A percentile compares a stretch with the other conserved stretches of the same genome.
These are phyloP conservation scores for Blastocystis sp. DNA, from an alignment of 352 stramenopile genomes.

Conservation along the genomic window DNA sequence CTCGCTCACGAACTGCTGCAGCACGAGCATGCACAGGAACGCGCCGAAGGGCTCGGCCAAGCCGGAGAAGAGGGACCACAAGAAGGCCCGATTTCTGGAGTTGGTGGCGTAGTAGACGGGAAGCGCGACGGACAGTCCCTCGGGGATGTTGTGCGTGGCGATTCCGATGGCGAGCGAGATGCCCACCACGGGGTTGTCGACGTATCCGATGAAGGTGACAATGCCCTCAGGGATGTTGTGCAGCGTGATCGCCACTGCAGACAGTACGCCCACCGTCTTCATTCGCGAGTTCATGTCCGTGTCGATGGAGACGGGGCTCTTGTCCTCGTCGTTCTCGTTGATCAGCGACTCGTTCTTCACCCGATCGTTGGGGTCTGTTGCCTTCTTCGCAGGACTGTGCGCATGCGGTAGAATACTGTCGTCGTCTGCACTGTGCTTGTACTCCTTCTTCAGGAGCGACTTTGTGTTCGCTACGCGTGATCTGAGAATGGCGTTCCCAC, in stretches of 20 bases:
- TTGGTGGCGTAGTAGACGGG: constrained; percentile 95
- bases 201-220: constrained; percentile 88
- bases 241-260: constrained; percentile 87
- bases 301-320: constrained; percentile 12
- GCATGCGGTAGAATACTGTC: neutral
- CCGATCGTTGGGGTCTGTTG: neutral
- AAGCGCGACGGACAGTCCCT: constrained; percentile 90
- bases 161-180: constrained; percentile 90
- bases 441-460: neutral
- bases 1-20: constrained; percentile 83
- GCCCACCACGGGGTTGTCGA: constrained; percentile 87
- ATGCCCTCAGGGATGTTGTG: constrained; percentile 94
- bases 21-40: constrained; percentile 84
- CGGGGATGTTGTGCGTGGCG: constrained; percentile 93
- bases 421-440: neutral
- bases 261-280: constrained; percentile 86
- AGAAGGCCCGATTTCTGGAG: constrained; percentile 89
- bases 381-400: neutral
- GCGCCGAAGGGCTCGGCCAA: constrained; percentile 88
- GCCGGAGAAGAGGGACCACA: constrained; percentile 87
- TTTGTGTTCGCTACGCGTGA: too few species aligned
- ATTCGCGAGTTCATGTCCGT: constrained; percentile 77
- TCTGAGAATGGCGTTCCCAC: too few species aligned
- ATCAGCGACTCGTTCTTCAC: neutral
- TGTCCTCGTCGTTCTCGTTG: constrained; percentile 15